Evolutionary conservation across 306 rosid species (phyloP).

Genomic region (Castanea sativa): DNA sequence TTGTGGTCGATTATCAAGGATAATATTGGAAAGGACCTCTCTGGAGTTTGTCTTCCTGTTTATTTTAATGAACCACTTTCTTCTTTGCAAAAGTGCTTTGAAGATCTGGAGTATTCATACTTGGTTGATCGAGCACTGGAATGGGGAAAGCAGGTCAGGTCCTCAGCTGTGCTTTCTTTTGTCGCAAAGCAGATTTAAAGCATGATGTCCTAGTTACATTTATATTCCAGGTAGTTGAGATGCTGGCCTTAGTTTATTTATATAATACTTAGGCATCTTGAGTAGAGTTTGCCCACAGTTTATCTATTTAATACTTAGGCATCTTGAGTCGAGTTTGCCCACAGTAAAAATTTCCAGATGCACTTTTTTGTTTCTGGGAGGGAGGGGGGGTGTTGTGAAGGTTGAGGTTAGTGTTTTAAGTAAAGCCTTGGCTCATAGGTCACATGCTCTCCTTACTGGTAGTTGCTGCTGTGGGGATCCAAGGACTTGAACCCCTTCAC

Average conservation of each 20-base stretch:
- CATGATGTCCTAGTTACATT: conserved; percentile 38
- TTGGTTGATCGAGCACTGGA: conserved; percentile 88
- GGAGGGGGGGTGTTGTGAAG: neutral
- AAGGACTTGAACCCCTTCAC: neutral
- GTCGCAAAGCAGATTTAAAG: conserved; percentile 46
- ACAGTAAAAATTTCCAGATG: neutral
- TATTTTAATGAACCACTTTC: conserved; percentile 99
- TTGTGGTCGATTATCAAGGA: conserved; percentile 99
- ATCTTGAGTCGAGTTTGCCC: conserved; percentile 9
- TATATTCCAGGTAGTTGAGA: conserved; percentile 36
- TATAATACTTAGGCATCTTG: neutral
- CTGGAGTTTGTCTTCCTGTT: conserved; percentile 99
- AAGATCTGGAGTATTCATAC: conserved; percentile 93
- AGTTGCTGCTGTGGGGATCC: neutral
- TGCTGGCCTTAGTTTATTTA: conserved; percentile 23
- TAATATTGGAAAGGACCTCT: conserved; percentile 96
- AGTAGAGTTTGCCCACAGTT: conserved; percentile 7
- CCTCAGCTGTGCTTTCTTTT: conserved; percentile 44
- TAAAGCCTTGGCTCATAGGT: neutral
- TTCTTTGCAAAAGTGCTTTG: conserved; percentile 95
- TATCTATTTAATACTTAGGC: neutral
- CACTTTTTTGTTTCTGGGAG: neutral
- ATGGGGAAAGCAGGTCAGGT: conserved; percentile 98
- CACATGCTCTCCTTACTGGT: neutral
- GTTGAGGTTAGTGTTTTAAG: neutral